Evolutionary conservation across 2,329 filamentous ascomycete species (phyloP).

Genomic region (Botrytis porri): DNA sequence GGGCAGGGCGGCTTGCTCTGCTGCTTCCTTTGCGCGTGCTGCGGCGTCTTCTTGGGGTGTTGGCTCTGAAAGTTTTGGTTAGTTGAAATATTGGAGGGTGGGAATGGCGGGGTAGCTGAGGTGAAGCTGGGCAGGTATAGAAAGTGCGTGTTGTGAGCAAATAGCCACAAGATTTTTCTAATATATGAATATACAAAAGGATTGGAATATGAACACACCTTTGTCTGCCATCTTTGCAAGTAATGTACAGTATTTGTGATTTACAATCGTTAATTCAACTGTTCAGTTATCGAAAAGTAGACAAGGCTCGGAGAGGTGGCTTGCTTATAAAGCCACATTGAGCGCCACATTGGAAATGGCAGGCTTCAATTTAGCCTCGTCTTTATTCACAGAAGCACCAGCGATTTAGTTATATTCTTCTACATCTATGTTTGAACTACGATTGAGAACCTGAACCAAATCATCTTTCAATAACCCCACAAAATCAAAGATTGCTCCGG

Average conservation of each 20-base stretch:
- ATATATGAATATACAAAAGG: not conserved
- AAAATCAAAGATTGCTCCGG: not conserved
- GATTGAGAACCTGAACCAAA: constrained; percentile 18
- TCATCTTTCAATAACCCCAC: constrained; percentile 17
- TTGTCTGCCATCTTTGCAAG: constrained; percentile 30
- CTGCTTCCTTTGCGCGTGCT: constrained; percentile 67
- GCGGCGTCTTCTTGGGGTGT: constrained; percentile 54
- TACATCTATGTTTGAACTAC: not conserved
- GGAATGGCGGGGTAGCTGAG: constrained; percentile 15
- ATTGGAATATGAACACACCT: constrained; percentile 21
- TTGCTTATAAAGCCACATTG: constrained; percentile 16
- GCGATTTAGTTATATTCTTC: not conserved
- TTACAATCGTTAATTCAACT: not conserved
- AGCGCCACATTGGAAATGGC: not conserved
- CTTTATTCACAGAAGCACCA: not conserved
- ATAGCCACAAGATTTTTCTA: not conserved
- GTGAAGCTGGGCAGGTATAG: not conserved
- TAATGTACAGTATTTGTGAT: constrained; percentile 20
- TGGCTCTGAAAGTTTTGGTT: constrained; percentile 29
- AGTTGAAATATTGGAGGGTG: constrained; percentile 2
- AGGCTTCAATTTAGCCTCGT: not conserved
- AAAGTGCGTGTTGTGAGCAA: not conserved
- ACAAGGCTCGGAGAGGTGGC: constrained; percentile 31
- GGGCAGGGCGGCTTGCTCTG: constrained; percentile 85
- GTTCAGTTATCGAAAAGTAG: constrained; percentile 16